phyloP scores from a whole-genome alignment of 2,329 filamentous ascomycete species.

The Pyrenochaeta sp. region DNA sequence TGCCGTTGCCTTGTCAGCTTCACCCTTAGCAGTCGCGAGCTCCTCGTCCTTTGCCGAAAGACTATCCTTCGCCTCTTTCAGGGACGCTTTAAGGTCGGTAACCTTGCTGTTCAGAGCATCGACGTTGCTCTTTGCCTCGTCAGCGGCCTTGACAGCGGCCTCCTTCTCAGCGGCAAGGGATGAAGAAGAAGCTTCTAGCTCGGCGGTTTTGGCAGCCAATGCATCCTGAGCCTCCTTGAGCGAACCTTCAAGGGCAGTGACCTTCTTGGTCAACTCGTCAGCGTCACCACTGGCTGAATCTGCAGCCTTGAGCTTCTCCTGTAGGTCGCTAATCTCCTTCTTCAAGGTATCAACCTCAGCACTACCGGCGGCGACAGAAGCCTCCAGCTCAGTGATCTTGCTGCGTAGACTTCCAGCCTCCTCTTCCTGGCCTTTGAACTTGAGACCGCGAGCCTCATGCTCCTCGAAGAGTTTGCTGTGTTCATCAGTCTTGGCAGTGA shows the following conservation, averaged over 20 bases:
- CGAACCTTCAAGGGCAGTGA: constrained; percentile 36
- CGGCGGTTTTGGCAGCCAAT: constrained; percentile 32
- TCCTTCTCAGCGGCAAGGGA: constrained; percentile 30
- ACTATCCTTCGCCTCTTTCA: constrained; percentile 31
- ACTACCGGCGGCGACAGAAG: constrained; percentile 21
- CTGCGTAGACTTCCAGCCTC: constrained; percentile 30
- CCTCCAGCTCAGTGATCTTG: constrained; percentile 39
- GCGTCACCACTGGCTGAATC: constrained; percentile 37
- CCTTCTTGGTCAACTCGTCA: constrained; percentile 35
- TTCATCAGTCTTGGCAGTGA: constrained; percentile 23
- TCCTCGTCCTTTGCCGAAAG: constrained; percentile 29
- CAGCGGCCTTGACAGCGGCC: constrained; percentile 31
- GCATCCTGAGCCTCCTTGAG: constrained; percentile 36
- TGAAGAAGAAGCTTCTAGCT: constrained; percentile 29
- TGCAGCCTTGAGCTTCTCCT: constrained; percentile 33
- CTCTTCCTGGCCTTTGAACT: constrained; percentile 26
- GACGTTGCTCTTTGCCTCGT: constrained; percentile 33
- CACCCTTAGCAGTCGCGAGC: constrained; percentile 23
- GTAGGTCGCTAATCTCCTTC: constrained; percentile 31
- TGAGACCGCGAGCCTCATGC: constrained; percentile 24
- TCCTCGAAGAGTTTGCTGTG: constrained; percentile 31
- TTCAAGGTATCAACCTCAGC: constrained; percentile 32
- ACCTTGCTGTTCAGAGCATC: constrained; percentile 34
- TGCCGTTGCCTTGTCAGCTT: constrained; percentile 19
- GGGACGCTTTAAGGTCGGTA: constrained; percentile 35